These are phyloP conservation scores for Solanum etuberosum DNA, from an alignment of 257 asterid species.

Conservation along the genomic window DNA sequence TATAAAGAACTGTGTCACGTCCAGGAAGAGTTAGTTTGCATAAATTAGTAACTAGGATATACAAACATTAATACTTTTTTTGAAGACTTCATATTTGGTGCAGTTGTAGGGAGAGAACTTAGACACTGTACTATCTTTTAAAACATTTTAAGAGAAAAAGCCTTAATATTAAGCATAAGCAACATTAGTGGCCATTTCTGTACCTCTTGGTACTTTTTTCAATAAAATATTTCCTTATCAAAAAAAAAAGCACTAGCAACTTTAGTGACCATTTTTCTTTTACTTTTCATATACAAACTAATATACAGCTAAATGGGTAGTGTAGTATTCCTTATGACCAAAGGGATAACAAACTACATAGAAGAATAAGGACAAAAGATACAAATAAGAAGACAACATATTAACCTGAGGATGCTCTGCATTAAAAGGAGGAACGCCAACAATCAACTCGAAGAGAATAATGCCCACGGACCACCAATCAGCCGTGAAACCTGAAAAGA, in stretches of 20 bases:
- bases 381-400: slow-evolving; percentile 5
- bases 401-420: slow-evolving; percentile 99
- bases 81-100: not conserved
- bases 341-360: not conserved
- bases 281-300: not conserved
- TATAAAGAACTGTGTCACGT: not conserved
- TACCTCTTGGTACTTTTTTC: not conserved
- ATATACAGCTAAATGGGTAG: not conserved
- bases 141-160: not conserved
- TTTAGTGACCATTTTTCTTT: not conserved
- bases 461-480: slow-evolving; percentile 99
- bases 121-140: not conserved
- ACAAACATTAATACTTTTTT: not conserved
- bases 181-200: not conserved
- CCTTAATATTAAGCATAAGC: not conserved
- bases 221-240: not conserved
- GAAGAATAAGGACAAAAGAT: not conserved
- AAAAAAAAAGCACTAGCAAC: not conserved
- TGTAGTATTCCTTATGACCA: not conserved
- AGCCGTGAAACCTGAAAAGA: slow-evolving; percentile 68
- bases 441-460: slow-evolving; percentile 88
- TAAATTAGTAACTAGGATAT: not conserved
- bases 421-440: slow-evolving; percentile 97
- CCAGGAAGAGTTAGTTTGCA: not conserved
- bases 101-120: not conserved